Base-by-base conservation (phyloP, 129 eudicot genomes). In the Artemisia argyi region DNA sequence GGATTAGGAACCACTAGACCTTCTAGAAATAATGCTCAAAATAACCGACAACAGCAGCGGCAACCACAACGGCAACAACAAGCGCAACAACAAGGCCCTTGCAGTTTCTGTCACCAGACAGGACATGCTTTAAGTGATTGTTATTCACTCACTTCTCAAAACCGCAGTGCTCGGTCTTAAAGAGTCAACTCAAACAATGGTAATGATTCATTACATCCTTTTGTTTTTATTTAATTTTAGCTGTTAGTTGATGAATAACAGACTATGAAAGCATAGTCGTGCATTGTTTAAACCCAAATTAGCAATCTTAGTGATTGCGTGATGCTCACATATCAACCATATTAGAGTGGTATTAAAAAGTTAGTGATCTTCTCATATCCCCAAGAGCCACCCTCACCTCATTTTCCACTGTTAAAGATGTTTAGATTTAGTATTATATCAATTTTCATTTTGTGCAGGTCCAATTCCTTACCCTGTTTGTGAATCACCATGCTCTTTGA, bases 391-490 rank as follows among this genome's bases (percentile, higher is more conserved):
- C 8, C 44, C 44, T 39, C 44, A 39, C 44, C 44, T 39, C 44
- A 39, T 39, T 39, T 39, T 4, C 9, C 9, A 5, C 10, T 39
- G 44, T 6, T 39, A 39, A 39, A 5, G 44, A 39, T 1, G 7
- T 6, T 39, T 7, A 7, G 1, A n/a, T 20, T 20, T 20, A 20
- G 22, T 20, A 20, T 15, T 28, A 5, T 28, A 61, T 61, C 2
- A 12, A 0, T 14, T 14, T 4, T 73, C 20, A 42, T 62, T 46
- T 51, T 42, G 48, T 82, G 78, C 91, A 94, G 98, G 93, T 46
- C 75, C 89, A 54, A 76, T 90, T 56, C 74, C 89, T 58, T 95
- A 96, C 76, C 58, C 64, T 50, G 72, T 89, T 28, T 95, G 97
- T 72, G 91, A 94, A 24, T 73, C 85, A 46, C 85, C 88, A 49